Evolutionary conservation across 495 filamentous ascomycete genomes (phyloP), one percentile per base, ranked within the genome.

Genomic region (Annulohypoxylon moriforme): DNA sequence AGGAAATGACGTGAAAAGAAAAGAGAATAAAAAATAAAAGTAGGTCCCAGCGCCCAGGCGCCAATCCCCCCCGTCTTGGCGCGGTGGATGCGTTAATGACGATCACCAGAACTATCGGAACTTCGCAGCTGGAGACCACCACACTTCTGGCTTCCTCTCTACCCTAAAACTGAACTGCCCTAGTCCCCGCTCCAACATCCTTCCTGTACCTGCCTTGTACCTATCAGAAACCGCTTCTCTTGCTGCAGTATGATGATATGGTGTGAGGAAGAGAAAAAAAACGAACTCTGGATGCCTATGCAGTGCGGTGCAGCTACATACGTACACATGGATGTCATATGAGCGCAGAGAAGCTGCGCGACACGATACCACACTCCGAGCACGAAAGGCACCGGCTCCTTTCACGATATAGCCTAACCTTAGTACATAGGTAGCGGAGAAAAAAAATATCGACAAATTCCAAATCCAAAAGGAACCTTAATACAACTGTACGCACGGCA

Each of bases 51-150:
- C 33, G 31, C 61, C 57, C 31, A 59, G 49, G 62, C 50, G 44
- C 31, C 34, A 29, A 18, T 62, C 47, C 47, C 47, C 47, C 65
- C 60, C 36, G 66, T 59, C 71, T 73, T 67, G 66, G 71, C 71
- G 62, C 66, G 49, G 66, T 69, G 49, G 63, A 67, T 63, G 50
- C 52, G 47, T 69, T 69, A 76, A 77, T 77, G 76, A 76, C 52
- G 76, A 77, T 77, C 76, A 76, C 73, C 68, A 68, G 65, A 58
- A 76, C 76, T 77, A 76, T 76, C 76, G 75, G 73, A 66, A 72
- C 67, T 68, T 69, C 71, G 75, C 73, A 75, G 73, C 52, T 69
- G 25, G 38, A 59, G 38, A 59, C 47, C 59, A 14, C 50, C 36
- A 8, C 31, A 22, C 33, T 67, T 29, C 44, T 64, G 64, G 64